A percentile compares a stretch with the other conserved stretches of the same genome.
These are phyloP conservation scores for Aspergillus carlsbadensis DNA, from an alignment of 495 filamentous ascomycete species.

Conservation along the genomic window DNA sequence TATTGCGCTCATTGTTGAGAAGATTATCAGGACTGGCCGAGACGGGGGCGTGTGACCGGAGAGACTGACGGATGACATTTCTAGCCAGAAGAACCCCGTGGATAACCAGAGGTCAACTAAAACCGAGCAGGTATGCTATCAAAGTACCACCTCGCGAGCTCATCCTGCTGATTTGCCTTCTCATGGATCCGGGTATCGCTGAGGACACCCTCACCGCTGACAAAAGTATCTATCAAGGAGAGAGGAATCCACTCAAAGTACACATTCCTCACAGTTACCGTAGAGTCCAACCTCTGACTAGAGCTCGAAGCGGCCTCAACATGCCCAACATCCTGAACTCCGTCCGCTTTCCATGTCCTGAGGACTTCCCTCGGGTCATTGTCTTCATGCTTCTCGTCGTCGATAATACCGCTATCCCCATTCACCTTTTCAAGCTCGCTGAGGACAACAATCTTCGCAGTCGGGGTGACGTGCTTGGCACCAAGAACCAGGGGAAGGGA, in stretches of 20 bases:
- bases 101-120: background rate
- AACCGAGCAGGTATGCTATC: constrained; percentile 12
- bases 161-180: constrained; percentile 27
- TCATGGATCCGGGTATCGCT: constrained; percentile 27
- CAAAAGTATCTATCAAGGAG: constrained; percentile 51
- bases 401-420: constrained; percentile 34
- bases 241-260: constrained; percentile 68
- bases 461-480: constrained; percentile 42
- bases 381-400: constrained; percentile 45
- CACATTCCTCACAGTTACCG: constrained; percentile 51
- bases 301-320: constrained; percentile 15
- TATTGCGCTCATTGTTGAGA: background rate
- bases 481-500: constrained; percentile 55
- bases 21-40: background rate
- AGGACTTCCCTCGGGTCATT: constrained; percentile 48
- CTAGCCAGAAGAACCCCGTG: background rate
- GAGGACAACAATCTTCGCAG: constrained; percentile 50
- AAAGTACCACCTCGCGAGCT: constrained; percentile 33
- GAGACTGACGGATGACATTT: no score
- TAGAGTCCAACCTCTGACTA: constrained; percentile 2
- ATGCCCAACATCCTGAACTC: constrained; percentile 23
- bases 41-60: no score
- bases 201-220: constrained; percentile 52
- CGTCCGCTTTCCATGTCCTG: constrained; percentile 39
- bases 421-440: constrained; percentile 63